These are phyloP conservation scores for Geranomyces michiganensis DNA, from an alignment of 192 early-diverging fungal genomes.

Conservation along the genomic window DNA sequence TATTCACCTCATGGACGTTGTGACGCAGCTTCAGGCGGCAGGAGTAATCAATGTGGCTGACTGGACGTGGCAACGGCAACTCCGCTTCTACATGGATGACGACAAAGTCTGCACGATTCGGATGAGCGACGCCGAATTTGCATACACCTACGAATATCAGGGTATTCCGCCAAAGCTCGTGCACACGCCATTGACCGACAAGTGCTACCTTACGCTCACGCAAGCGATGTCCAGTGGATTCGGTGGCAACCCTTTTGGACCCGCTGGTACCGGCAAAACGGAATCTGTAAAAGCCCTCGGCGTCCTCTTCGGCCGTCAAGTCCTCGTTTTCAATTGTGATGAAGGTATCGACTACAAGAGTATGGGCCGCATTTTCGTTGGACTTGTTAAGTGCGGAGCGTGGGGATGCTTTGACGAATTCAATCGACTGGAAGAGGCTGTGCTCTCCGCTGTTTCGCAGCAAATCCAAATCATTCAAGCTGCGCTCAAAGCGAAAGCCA, in stretches of 20 bases:
- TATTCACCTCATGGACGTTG: constrained; percentile 64
- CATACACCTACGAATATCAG: constrained; percentile 66
- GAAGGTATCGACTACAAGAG: constrained; percentile 69
- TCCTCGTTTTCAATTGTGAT: constrained; percentile 67
- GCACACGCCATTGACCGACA: constrained; percentile 63
- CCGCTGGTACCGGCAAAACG: constrained; percentile 65
- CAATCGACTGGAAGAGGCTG: constrained; percentile 63
- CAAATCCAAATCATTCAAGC: constrained; percentile 67
- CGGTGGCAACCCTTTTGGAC: constrained; percentile 67
- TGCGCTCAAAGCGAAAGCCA: constrained; percentile 49
- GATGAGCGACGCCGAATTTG: constrained; percentile 59
- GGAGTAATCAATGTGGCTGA: constrained; percentile 37
- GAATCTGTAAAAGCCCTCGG: constrained; percentile 64
- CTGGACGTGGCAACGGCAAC: constrained; percentile 60
- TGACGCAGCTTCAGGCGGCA: constrained; percentile 47
- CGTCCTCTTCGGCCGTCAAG: constrained; percentile 61
- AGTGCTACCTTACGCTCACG: constrained; percentile 63
- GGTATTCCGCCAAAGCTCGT: constrained; percentile 62
- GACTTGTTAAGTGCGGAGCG: constrained; percentile 63
- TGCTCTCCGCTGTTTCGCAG: constrained; percentile 64
- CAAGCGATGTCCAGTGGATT: constrained; percentile 66
- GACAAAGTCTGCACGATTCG: constrained; percentile 42
- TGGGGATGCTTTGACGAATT: constrained; percentile 72
- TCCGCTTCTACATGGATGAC: constrained; percentile 50
- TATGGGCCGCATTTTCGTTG: constrained; percentile 67